phyloP scores from a whole-genome alignment of 169 alveolate genomes.

The Plasmodium chabaudi region DNA sequence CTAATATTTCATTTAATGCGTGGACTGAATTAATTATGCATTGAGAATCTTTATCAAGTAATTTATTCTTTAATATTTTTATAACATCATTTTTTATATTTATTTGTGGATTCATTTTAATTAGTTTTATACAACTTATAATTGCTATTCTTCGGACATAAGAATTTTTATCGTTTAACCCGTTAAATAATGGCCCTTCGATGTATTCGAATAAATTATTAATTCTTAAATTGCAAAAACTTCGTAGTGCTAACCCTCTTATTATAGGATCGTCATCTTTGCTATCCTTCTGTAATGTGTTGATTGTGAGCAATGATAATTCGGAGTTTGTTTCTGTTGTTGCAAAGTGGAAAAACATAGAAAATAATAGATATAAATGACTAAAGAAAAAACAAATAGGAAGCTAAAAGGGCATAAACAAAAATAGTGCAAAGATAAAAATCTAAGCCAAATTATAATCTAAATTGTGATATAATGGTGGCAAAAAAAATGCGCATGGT shows the following conservation, averaged over 20 bases:
- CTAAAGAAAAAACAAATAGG: background rate
- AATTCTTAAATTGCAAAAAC: slow-evolving; percentile 94
- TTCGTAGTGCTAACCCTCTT: slow-evolving; percentile 97
- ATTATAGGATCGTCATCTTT: slow-evolving; percentile 96
- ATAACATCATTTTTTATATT: slow-evolving; percentile 68
- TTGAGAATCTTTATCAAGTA: slow-evolving; percentile 91
- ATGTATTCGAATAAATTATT: slow-evolving; percentile 79
- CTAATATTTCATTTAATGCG: slow-evolving; percentile 95
- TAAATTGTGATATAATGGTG: no score
- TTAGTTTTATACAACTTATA: slow-evolving; percentile 88
- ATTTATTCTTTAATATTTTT: slow-evolving; percentile 77
- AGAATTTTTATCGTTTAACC: slow-evolving; percentile 93
- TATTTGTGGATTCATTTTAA: slow-evolving; percentile 73
- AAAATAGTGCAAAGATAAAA: background rate
- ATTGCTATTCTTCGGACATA: slow-evolving; percentile 98
- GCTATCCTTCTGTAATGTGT: slow-evolving; percentile 97
- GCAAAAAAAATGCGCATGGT: background rate
- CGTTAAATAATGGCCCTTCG: slow-evolving; percentile 81
- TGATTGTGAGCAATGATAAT: slow-evolving; percentile 97
- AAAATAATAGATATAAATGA: background rate
- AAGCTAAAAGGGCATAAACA: background rate
- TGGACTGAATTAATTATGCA: slow-evolving; percentile 92
- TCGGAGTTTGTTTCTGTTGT: slow-evolving; percentile 95
- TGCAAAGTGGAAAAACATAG: background rate
- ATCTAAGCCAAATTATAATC: no score